phyloP scores from a whole-genome alignment of 257 asterid species.

The Striga asiatica region DNA sequence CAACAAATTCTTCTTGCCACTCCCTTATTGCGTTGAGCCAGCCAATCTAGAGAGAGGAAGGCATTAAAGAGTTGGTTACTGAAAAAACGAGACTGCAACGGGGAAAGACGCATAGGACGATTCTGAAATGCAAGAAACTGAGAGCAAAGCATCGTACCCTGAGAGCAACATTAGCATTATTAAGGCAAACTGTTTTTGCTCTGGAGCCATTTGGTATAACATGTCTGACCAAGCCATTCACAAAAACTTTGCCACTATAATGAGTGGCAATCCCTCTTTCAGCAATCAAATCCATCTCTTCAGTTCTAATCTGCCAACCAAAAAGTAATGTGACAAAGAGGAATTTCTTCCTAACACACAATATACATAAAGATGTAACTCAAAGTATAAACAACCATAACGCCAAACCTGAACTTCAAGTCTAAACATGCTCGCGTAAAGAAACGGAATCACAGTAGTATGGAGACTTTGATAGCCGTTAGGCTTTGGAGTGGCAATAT shows the following conservation, averaged over 20 bases:
- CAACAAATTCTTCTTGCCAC: slow-evolving; percentile 90
- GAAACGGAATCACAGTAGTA: slow-evolving; percentile 79
- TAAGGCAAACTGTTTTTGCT: slow-evolving; percentile 53
- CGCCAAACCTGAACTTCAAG: slow-evolving; percentile 69
- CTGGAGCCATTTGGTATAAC: slow-evolving; percentile 33
- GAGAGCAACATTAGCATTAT: slow-evolving; percentile 69
- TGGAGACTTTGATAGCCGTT: slow-evolving; percentile 89
- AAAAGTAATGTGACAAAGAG: neutral
- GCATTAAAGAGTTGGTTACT: slow-evolving; percentile 16
- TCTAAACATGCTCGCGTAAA: slow-evolving; percentile 74
- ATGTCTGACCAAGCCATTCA: slow-evolving; percentile 67
- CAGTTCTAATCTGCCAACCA: slow-evolving; percentile 62
- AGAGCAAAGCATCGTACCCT: slow-evolving; percentile 38
- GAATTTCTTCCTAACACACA: neutral
- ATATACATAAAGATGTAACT: neutral
- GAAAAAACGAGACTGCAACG: neutral
- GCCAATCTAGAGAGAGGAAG: slow-evolving; percentile 46
- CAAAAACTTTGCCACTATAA: slow-evolving; percentile 61
- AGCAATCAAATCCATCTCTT: slow-evolving; percentile 81
- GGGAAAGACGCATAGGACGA: neutral
- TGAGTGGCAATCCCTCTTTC: slow-evolving; percentile 89
- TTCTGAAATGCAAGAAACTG: neutral
- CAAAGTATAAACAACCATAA: neutral
- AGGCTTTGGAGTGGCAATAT: slow-evolving; percentile 73
- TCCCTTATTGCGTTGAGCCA: slow-evolving; percentile 92